phyloP scores from a whole-genome alignment of 495 filamentous ascomycete genomes.

The Talaromyces stipitatus region DNA sequence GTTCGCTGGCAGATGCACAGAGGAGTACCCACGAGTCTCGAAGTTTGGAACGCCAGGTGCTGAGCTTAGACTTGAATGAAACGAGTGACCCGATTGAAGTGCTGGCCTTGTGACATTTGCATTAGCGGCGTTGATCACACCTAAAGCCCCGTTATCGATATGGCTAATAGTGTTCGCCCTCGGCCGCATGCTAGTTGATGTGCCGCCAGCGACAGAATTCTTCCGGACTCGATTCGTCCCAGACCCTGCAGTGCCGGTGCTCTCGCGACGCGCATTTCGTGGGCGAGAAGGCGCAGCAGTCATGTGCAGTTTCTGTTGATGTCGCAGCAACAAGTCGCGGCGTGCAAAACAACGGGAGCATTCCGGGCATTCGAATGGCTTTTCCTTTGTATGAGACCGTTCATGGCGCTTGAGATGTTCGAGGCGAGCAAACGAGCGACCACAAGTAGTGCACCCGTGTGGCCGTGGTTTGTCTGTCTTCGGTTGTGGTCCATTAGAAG shows the following conservation, averaged over 20 bases:
- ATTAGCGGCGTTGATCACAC: slow-evolving; percentile 58
- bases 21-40: slow-evolving; percentile 65
- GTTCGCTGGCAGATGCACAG: slow-evolving; percentile 45
- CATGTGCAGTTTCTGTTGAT: slow-evolving; percentile 98
- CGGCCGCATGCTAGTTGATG: slow-evolving; percentile 65
- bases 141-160: slow-evolving; percentile 70
- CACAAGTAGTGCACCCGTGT: slow-evolving; percentile 89
- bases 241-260: slow-evolving; percentile 67
- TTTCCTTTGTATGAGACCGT: slow-evolving; percentile 97
- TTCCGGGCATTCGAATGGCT: slow-evolving; percentile 97
- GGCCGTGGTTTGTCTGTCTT: slow-evolving; percentile 97
- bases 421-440: slow-evolving; percentile 86
- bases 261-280: slow-evolving; percentile 71
- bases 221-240: slow-evolving; percentile 74
- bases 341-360: slow-evolving; percentile 93
- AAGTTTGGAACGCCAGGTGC: slow-evolving; percentile 54
- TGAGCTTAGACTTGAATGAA: slow-evolving; percentile 60
- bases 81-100: slow-evolving; percentile 39
- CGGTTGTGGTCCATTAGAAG: slow-evolving; percentile 50
- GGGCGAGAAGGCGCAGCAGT: slow-evolving; percentile 87
- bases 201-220: slow-evolving; percentile 70
- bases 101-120: slow-evolving; percentile 42
- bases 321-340: slow-evolving; percentile 82
- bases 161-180: slow-evolving; percentile 96
- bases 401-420: slow-evolving; percentile 98